These are phyloP conservation scores for Carex myosuroides DNA, from an alignment of 176 grass and related monocot genomes.

Conservation along the genomic window DNA sequence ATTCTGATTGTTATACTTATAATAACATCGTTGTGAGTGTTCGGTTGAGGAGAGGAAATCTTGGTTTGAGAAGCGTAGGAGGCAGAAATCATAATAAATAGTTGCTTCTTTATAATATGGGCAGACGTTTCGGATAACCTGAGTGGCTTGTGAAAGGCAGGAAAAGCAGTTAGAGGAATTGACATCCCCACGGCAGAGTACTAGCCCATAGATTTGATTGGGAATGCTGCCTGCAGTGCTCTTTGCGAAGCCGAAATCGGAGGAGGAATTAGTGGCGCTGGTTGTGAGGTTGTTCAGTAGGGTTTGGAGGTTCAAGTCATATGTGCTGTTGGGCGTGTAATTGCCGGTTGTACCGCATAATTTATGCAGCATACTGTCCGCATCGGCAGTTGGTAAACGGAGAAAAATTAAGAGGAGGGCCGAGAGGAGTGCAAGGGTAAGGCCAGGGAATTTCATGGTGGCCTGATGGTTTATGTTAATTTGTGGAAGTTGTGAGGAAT, in stretches of 20 bases:
- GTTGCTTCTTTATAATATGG: conserved; percentile 21
- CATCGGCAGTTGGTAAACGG: not conserved
- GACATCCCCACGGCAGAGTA: conserved; percentile 51
- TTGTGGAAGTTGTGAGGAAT: not conserved
- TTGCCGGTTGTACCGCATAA: not conserved
- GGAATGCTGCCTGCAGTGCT: conserved; percentile 4
- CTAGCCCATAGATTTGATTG: conserved; percentile 26
- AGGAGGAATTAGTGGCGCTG: not conserved
- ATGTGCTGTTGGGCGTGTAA: conserved; percentile 13
- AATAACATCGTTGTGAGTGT: not conserved
- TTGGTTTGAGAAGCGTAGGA: conserved; percentile 41
- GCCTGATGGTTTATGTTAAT: not conserved
- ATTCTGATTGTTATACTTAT: not conserved
- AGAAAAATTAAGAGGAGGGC: not conserved
- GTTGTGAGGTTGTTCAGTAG: conserved; percentile 12
- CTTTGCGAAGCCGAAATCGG: conserved; percentile 15
- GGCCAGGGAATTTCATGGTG: not conserved
- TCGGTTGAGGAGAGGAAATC: conserved; percentile 18
- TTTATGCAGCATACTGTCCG: not conserved
- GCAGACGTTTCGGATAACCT: conserved; percentile 21
- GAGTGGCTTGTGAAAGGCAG: conserved; percentile 35
- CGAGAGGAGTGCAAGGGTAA: not conserved
- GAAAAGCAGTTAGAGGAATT: conserved; percentile 26
- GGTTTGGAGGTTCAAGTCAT: conserved; percentile 14
- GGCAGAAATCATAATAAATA: conserved; percentile 34